These are phyloP conservation scores for Xanthoconium stramineum DNA, from an alignment of 768 basidiomycete species.

Conservation along the genomic window DNA sequence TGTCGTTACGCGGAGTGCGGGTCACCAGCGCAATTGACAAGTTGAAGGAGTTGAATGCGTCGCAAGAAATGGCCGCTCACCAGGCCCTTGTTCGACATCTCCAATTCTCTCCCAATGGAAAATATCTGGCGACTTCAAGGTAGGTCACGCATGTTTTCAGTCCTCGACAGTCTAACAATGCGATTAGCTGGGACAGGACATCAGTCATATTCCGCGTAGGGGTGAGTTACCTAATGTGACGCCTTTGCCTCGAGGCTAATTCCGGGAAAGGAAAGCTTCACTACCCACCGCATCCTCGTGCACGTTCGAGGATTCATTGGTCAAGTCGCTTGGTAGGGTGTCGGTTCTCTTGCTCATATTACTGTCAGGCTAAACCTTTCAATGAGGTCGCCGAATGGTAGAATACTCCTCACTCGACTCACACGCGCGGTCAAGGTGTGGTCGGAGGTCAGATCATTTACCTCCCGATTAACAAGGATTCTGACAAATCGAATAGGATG, in stretches of 20 bases:
- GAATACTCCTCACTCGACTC: slow-evolving; percentile 44
- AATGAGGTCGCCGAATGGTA: slow-evolving; percentile 47
- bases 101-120: slow-evolving; percentile 55
- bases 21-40: slow-evolving; percentile 41
- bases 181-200: slow-evolving; percentile 47
- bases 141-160: slow-evolving; percentile 16
- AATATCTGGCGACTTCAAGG: slow-evolving; percentile 53
- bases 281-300: slow-evolving; percentile 46
- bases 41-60: slow-evolving; percentile 37
- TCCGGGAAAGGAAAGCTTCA: slow-evolving; percentile 37
- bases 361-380: slow-evolving; percentile 3
- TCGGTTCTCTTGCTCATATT: neutral
- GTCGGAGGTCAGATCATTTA: slow-evolving; percentile 39
- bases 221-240: slow-evolving; percentile 30
- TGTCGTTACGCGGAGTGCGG: slow-evolving; percentile 38
- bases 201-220: slow-evolving; percentile 49
- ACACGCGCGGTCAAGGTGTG: slow-evolving; percentile 50
- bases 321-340: slow-evolving; percentile 49
- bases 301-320: slow-evolving; percentile 53
- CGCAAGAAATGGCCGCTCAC: slow-evolving; percentile 44
- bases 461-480: neutral
- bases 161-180: slow-evolving; percentile 5
- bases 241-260: slow-evolving; percentile 13
- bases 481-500: slow-evolving; percentile 35
- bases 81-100: slow-evolving; percentile 50